Evolutionary conservation across 2,329 filamentous ascomycete genomes (phyloP), one percentile per base, ranked within the genome.

Genomic region (Phialophora tarda): DNA sequence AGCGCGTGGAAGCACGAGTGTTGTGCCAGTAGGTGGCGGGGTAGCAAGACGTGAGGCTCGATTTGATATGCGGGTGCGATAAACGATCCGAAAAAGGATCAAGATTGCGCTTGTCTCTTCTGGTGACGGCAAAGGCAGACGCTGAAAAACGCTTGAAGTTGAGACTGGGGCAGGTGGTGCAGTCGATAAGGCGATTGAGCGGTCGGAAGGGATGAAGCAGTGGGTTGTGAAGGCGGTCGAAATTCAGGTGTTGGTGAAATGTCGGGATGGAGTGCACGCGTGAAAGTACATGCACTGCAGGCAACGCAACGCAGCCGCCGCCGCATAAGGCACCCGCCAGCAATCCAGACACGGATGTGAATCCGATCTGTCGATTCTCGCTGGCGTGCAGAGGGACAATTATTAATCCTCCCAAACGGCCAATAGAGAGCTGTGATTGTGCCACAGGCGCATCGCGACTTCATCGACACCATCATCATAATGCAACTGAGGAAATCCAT

Each of bases 1-100:
- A 70, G 68, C 68, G 68, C 32, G 63, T 34, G 57, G n/a, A 62
- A 38, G 63, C 65, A 65, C 65, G 65, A 60, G 50, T 58, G 55
- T 53, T 68, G 68, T 66, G 56, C 68, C 68, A 70, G 63, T 70
- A 51, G 53, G 63, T 44, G 60, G 66, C 55, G 66, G 66, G 56
- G 55, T 44, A 28, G 17, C 24, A 34, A 32, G 61, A 26, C 56
- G 57, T 55, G 53, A 69, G 67, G 57, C 56, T 69, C 32, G 56
- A 61, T 66, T n/a, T 21, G 59, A 66, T 57, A n/a, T 64, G 28
- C 48, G n/a, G 60, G 54, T 50, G 54, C 32, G 67, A 62, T 69
- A 62, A 63, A 59, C 23, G 51, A 64, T 24, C 48, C 48, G 57
- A 58, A 51, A 61, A 61, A 28, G 23, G 57, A 55, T 51, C 50